Percentiles rank a stretch among this genome's conserved stretches.
These are phyloP conservation scores for Lagenaria siceraria DNA, from an alignment of 306 rosid genomes.

Conservation along the genomic window DNA sequence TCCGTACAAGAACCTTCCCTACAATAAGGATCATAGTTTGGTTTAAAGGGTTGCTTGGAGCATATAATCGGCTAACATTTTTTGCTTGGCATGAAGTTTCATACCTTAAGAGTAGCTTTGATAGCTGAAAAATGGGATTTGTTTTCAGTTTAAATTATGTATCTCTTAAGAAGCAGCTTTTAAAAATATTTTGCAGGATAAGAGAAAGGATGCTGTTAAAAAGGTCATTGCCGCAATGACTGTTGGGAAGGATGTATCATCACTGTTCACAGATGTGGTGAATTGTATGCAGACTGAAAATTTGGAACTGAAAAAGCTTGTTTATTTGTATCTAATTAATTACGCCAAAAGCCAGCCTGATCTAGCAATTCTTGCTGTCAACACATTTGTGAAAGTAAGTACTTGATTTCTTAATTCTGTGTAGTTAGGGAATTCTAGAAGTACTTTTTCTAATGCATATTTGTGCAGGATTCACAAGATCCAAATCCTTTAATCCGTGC, in stretches of 20 bases:
- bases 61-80: not conserved
- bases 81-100: not conserved
- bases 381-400: conserved; percentile 95
- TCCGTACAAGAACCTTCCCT: not conserved
- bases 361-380: conserved; percentile 93
- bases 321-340: conserved; percentile 85
- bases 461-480: conserved; percentile 89
- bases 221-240: conserved; percentile 99
- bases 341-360: conserved; percentile 99
- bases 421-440: not conserved
- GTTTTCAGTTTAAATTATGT: not conserved
- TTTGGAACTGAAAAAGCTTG: conserved; percentile 94
- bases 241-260: conserved; percentile 97
- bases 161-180: not conserved
- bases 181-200: conserved; percentile 45
- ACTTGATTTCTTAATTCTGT: not conserved
- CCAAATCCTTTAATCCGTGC: conserved; percentile 98
- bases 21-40: not conserved
- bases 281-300: conserved; percentile 99
- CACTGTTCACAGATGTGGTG: conserved; percentile 94
- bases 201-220: conserved; percentile 98
- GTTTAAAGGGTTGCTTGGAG: not conserved
- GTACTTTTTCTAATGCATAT: conserved; percentile 8
- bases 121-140: not conserved
- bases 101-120: not conserved